phyloP scores from a whole-genome alignment of 192 early-diverging fungal species.

The Coemansia sp. region DNA sequence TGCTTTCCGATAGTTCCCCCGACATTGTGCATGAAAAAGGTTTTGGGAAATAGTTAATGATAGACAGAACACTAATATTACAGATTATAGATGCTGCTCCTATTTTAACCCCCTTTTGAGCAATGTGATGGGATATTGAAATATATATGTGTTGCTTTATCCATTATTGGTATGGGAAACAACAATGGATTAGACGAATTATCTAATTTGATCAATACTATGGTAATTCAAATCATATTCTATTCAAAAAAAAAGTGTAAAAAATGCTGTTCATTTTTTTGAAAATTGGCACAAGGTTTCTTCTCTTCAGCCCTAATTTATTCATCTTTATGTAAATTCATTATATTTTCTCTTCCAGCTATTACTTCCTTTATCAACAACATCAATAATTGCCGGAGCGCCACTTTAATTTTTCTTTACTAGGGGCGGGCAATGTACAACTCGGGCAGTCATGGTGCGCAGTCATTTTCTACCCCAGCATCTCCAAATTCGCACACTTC shows the following conservation, averaged over 20 bases:
- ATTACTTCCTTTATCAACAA: constrained; percentile 3
- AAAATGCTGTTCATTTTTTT: neutral
- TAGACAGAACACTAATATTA: constrained; percentile 2
- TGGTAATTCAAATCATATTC: neutral
- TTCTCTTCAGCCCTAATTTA: neutral
- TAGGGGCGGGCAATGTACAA: constrained; percentile 36
- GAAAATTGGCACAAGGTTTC: neutral
- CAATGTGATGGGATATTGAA: neutral
- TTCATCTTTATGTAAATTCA: constrained; percentile 7
- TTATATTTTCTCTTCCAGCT: neutral
- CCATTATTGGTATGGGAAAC: neutral
- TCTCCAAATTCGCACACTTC: constrained; percentile 31
- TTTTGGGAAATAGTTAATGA: neutral
- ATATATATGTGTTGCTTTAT: neutral
- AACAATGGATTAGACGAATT: neutral
- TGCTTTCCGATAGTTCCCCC: neutral
- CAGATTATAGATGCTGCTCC: neutral
- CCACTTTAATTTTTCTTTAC: neutral
- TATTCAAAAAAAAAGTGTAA: neutral
- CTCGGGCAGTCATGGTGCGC: constrained; percentile 21
- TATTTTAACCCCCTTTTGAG: neutral
- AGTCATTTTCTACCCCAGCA: constrained; percentile 48
- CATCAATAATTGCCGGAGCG: neutral
- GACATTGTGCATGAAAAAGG: neutral
- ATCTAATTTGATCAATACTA: neutral